Base-by-base conservation (phyloP, 225 moss, liverwort and hornwort genomes). In the Climacium dendroides region DNA sequence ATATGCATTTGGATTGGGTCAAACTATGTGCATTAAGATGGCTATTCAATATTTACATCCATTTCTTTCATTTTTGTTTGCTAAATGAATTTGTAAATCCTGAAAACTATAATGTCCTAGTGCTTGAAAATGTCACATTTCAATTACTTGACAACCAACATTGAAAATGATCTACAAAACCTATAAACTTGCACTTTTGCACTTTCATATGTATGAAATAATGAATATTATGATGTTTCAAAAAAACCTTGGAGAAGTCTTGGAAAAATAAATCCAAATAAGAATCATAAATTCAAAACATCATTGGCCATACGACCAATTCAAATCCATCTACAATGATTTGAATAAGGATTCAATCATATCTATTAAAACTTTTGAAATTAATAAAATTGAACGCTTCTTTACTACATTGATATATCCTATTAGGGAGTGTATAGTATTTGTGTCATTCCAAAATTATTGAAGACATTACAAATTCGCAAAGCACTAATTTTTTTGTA, bases 101-200 rank as follows among this genome's bases (percentile, higher is more conserved):
- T 37, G 13, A 19, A 67, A 35, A 37, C 67, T 67, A 67, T 37
- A 22, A 22, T 37, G 5, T 37, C 12, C 4, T 12, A 13, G 7
- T 12, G 37, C 12, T 66, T 66, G n/a, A n/a, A 66, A 66, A 22
- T 66, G 12, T 37, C 4, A 37, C 13, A 11, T 1, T 0, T 12
- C 16, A 22, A 66, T 66, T 67, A 22, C 0, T 37, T 23, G 11
- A n/a, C 12, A 67, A 66, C 67, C 13, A 37, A 67, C 0, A 1
- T 22, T 37, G 37, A 67, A 7, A 37, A 22, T 22, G 2, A 37
- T 37, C 13, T 37, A 37, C 1, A 67, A 67, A 23, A 66, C 6
- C 0, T 12, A 37, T 6, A 66, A 37, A 22, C 2, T 4, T 67
- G 0, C 20, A 67, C 4, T 1, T 67, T 4, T 67, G 0, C 20